Conservation (phyloP, 208 protist genomes). For the Leishmania major region DNA sequence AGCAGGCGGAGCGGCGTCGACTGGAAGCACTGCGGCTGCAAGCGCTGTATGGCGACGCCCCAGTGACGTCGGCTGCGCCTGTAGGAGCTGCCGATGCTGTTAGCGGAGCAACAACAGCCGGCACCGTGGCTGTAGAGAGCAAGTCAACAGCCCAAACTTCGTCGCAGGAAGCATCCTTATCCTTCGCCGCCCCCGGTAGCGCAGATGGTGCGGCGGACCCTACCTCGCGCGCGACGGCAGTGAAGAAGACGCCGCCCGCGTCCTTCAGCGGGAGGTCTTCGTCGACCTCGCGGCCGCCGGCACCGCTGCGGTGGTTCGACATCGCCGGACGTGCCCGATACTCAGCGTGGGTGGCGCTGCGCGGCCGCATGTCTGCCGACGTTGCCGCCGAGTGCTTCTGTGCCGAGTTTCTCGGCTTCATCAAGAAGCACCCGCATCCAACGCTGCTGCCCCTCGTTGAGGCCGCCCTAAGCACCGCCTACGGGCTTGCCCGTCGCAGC, state of each 20-base stretch:
- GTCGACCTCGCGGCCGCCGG: background rate
- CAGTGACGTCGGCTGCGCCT: constrained; percentile 8
- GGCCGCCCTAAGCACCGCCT: constrained; percentile 47
- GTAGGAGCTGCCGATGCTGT: background rate
- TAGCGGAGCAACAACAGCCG: background rate
- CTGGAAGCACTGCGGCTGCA: constrained; percentile 73
- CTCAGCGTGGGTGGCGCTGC: constrained; percentile 49
- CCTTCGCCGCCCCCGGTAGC: background rate
- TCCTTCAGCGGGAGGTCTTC: background rate
- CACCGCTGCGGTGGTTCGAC: constrained; percentile 60
- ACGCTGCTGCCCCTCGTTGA: constrained; percentile 61
- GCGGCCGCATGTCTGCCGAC: constrained; percentile 61
- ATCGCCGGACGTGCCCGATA: constrained; percentile 55
- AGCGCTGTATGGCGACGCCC: constrained; percentile 74
- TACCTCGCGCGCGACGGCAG: background rate
- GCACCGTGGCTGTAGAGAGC: background rate
- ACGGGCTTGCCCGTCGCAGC: constrained; percentile 27
- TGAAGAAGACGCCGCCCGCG: background rate
- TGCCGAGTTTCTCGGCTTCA: constrained; percentile 67
- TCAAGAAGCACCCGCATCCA: constrained; percentile 43
- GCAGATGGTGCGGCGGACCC: background rate
- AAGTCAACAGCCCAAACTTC: background rate
- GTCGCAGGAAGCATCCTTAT: background rate
- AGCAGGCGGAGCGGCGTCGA: constrained; percentile 38
- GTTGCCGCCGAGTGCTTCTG: constrained; percentile 73